Evolutionary conservation across 495 filamentous ascomycete genomes (phyloP).

Genomic region (Neurospora sp.): DNA sequence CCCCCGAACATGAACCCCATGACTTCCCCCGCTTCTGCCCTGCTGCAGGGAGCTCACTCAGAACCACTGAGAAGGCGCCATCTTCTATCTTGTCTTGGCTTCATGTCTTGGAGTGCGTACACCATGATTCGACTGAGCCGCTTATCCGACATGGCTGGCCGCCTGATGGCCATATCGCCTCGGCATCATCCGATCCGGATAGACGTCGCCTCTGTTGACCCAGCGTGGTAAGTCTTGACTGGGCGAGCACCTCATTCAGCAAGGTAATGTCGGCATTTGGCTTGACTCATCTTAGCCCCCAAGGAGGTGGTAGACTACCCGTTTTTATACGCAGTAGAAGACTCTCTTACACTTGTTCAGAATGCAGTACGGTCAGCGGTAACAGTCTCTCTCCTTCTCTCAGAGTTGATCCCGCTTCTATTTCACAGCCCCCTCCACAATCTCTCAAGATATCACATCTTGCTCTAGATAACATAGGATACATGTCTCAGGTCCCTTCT

Average conservation of each 20-base stretch:
- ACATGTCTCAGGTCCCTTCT: neutral
- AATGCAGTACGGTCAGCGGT: neutral
- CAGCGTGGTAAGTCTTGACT: neutral
- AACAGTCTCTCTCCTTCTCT: neutral
- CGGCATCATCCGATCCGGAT: neutral
- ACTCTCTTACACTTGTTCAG: neutral
- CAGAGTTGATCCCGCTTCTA: neutral
- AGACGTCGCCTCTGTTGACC: neutral
- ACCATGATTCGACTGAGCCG: neutral
- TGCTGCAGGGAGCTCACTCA: neutral
- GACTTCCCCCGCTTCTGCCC: neutral
- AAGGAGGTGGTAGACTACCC: neutral
- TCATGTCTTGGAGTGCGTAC: neutral
- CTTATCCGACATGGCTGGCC: neutral
- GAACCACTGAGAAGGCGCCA: neutral
- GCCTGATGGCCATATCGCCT: neutral
- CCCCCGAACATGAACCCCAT: neutral
- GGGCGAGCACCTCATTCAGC: neutral
- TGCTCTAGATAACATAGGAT: neutral
- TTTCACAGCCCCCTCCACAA: neutral
- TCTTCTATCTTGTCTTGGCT: neutral
- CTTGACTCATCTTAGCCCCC: neutral
- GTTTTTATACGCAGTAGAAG: neutral
- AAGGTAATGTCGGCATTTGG: neutral
- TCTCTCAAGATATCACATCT: neutral